These are phyloP conservation scores for Aristolochia californica DNA, from an alignment of 164 flowering plant species.

Conservation along the genomic window DNA sequence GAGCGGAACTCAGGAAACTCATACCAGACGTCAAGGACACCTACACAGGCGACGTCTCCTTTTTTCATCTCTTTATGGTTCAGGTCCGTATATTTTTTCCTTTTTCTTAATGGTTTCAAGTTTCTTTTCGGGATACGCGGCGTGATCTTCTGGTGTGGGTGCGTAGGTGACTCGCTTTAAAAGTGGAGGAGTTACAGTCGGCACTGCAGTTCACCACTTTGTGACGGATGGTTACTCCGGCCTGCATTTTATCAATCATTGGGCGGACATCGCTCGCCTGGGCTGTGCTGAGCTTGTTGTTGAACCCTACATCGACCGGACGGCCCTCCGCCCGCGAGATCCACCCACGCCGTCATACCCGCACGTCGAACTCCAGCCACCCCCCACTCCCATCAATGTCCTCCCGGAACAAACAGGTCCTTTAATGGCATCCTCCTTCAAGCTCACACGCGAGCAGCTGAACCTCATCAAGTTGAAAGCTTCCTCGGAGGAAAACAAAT, in stretches of 20 bases:
- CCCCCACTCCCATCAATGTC: slow-evolving; percentile 12
- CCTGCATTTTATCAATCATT: slow-evolving; percentile 29
- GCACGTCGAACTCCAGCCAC: slow-evolving; percentile 19
- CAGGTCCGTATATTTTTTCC: not conserved
- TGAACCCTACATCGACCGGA: slow-evolving; percentile 28
- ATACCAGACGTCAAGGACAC: not conserved
- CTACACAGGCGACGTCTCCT: slow-evolving; percentile 2
- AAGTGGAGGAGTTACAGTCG: slow-evolving; percentile 36
- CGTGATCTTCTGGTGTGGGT: not conserved
- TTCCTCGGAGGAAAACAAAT: too few relatives aligned
- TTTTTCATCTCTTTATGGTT: not conserved
- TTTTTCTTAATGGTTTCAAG: not conserved
- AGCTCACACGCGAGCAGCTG: slow-evolving; percentile 11
- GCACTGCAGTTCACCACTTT: slow-evolving; percentile 24
- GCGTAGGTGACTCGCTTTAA: slow-evolving; percentile 30
- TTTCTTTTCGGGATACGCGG: too few relatives aligned
- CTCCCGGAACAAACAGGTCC: not conserved
- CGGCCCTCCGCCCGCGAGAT: slow-evolving; percentile 14
- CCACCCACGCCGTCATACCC: slow-evolving; percentile 8
- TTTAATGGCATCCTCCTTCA: slow-evolving; percentile 2
- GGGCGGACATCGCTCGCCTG: slow-evolving; percentile 44
- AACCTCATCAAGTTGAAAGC: slow-evolving; percentile 10
- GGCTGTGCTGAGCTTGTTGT: slow-evolving; percentile 13
- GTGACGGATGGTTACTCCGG: slow-evolving; percentile 35
- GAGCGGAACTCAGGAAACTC: not conserved